phyloP scores from a whole-genome alignment of 768 basidiomycete genomes.

The Boletus pseudo-olivaceus region DNA sequence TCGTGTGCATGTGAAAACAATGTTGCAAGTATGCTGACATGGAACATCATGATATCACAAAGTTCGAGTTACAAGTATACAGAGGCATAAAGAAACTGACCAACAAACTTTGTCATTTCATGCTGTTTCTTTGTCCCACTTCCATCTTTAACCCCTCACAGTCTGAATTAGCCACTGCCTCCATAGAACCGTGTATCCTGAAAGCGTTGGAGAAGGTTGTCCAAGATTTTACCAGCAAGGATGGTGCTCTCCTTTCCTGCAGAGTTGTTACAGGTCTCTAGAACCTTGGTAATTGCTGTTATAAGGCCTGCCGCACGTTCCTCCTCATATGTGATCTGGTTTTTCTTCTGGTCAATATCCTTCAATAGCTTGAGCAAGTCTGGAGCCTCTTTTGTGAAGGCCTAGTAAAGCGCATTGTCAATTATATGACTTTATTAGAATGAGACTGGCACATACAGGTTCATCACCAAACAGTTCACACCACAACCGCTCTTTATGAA shows the following conservation, averaged over 20 bases:
- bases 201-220: constrained; percentile 27
- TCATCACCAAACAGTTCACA: constrained; percentile 19
- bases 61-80: not conserved
- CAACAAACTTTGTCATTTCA: not conserved
- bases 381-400: not conserved
- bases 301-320: constrained; percentile 8
- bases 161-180: not conserved
- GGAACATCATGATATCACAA: not conserved
- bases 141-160: not conserved
- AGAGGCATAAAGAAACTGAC: not conserved
- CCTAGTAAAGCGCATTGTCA: constrained; percentile 11
- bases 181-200: not conserved
- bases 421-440: fast-evolving
- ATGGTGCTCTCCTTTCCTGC: constrained; percentile 6
- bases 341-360: constrained; percentile 21
- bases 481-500: not conserved
- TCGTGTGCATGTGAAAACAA: not conserved
- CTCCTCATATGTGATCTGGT: constrained; percentile 19
- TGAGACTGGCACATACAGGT: constrained; percentile 7
- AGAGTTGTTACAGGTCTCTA: not conserved
- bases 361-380: constrained; percentile 18
- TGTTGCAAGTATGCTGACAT: no score
- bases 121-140: not conserved
- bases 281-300: constrained; percentile 1
- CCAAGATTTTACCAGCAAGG: constrained; percentile 14